Base-by-base conservation (phyloP, 1,139 yeast genomes). In the Scheffersomyces quercinus region DNA sequence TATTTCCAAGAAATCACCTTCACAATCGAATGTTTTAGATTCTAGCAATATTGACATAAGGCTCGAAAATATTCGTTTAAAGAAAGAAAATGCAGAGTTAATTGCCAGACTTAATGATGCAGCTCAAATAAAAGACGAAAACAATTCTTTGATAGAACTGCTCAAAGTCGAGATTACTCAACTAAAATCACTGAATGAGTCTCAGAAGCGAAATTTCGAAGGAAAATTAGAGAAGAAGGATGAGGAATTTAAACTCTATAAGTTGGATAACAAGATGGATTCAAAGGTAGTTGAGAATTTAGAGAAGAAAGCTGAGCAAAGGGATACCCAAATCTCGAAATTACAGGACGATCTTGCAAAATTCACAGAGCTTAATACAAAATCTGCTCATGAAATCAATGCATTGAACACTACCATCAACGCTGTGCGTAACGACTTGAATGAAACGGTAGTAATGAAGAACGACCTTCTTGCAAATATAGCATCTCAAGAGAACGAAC, bases 391-490 rank as follows among this genome's bases (percentile, higher is more conserved):
- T 28, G 65, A 60, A 42, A 44, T 58, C 5, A 42, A 57, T 5
- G 51, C 51, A 15, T 46, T 66, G 30, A 57, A 56, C 35, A 46
- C 49, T 16, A 57, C 56, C 12, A 51, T 70, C 1, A 52, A 60
- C 2, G 55, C 52, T 3, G 53, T 67, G 35, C 58, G 62, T 14
- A 47, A 43, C 33, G 62, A 65, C 35, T 52, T 75, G 16, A 54
- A 58, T 28, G 73, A 70, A 40, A 60, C 68, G 28, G 62, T 58
- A 34, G 52, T 54, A 10, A 75, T 82, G 73, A 85, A 85, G 55
- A 69, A 74, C 29, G 90, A 85, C 53, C 65, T 85, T 26, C 61
- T 83, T 33, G 87, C 84, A 7, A 85, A 85, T 53, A 73, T 85
- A 79, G 65, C 83, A 1, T 75, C 83, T 24, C 78, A 85, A 49